Percentiles rank a stretch among this genome's conserved stretches.
These are phyloP conservation scores for Cantharellus anzutake DNA, from an alignment of 768 basidiomycete species.

Conservation along the genomic window DNA sequence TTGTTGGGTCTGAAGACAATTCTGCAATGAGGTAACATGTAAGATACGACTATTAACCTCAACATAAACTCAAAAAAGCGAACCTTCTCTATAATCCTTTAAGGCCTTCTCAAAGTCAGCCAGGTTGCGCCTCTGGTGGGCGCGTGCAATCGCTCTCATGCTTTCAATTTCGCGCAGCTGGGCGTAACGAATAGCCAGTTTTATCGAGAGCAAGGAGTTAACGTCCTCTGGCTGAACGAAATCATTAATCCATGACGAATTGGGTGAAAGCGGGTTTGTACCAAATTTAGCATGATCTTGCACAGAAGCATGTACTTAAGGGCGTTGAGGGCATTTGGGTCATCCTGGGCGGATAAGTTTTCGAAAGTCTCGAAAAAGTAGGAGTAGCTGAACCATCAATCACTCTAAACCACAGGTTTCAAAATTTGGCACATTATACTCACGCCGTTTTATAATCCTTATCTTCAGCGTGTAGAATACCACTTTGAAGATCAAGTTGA, in stretches of 20 bases:
- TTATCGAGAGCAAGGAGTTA: conserved; percentile 64
- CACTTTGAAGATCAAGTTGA: conserved; percentile 41
- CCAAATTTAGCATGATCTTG: conserved; percentile 94
- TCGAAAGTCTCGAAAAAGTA: conserved; percentile 98
- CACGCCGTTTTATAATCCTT: conserved; percentile 87
- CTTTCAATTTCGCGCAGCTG: conserved; percentile 80
- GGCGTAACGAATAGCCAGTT: conserved; percentile 75
- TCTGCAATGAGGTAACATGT: conserved; percentile 27
- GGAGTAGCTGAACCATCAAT: conserved; percentile 31
- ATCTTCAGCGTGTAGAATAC: conserved; percentile 87
- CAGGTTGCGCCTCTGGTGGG: conserved; percentile 81
- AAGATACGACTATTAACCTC: background rate
- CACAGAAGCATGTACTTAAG: conserved; percentile 97
- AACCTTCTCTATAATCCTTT: conserved; percentile 69
- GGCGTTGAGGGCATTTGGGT: conserved; percentile 55
- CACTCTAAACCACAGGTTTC: background rate
- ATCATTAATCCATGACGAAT: background rate
- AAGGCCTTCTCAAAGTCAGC: conserved; percentile 78
- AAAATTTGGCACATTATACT: background rate
- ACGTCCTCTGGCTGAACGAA: conserved; percentile 73
- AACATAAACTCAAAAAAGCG: background rate
- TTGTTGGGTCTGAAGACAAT: conserved; percentile 86
- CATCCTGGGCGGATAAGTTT: conserved; percentile 59
- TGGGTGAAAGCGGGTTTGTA: conserved; percentile 21
- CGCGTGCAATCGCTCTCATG: conserved; percentile 86